Evolutionary conservation across 176 grass and related monocot species (phyloP).

Genomic region (Aegilops sharonensis): DNA sequence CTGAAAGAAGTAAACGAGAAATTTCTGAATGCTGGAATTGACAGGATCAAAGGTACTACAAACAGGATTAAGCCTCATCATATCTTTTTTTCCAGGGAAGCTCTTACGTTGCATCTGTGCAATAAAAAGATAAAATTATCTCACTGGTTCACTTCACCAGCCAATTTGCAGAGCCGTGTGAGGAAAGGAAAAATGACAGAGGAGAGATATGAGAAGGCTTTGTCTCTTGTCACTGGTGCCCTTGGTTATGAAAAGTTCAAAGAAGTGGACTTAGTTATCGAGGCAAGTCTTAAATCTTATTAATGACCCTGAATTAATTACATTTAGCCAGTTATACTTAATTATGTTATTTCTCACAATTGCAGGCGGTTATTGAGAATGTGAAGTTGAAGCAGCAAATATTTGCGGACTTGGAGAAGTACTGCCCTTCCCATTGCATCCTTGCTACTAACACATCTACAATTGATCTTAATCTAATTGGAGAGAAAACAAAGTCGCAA

Average conservation of each 20-base stretch:
- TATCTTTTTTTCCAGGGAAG: not conserved
- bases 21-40: slow-evolving; percentile 65
- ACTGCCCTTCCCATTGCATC: slow-evolving; percentile 71
- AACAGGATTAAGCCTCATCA: not conserved
- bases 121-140: not conserved
- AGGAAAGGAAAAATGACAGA: slow-evolving; percentile 88
- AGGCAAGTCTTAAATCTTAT: slow-evolving; percentile 44
- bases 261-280: slow-evolving; percentile 82
- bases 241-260: slow-evolving; percentile 83
- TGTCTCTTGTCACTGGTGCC: slow-evolving; percentile 76
- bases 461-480: slow-evolving; percentile 93
- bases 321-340: not conserved
- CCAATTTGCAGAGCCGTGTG: slow-evolving; percentile 76
- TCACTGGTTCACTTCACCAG: slow-evolving; percentile 47
- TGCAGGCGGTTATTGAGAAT: slow-evolving; percentile 83
- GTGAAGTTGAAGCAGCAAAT: slow-evolving; percentile 89
- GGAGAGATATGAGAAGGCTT: slow-evolving; percentile 64
- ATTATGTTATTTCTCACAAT: slow-evolving; percentile 24
- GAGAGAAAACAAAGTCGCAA: slow-evolving; percentile 77
- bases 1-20: slow-evolving; percentile 96
- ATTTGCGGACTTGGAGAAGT: slow-evolving; percentile 83
- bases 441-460: slow-evolving; percentile 96
- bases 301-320: not conserved
- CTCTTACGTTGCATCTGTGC: not conserved
- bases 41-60: slow-evolving; percentile 79